Conservation (phyloP, 2,329 filamentous ascomycete genomes). For the Monilinia polystroma region DNA sequence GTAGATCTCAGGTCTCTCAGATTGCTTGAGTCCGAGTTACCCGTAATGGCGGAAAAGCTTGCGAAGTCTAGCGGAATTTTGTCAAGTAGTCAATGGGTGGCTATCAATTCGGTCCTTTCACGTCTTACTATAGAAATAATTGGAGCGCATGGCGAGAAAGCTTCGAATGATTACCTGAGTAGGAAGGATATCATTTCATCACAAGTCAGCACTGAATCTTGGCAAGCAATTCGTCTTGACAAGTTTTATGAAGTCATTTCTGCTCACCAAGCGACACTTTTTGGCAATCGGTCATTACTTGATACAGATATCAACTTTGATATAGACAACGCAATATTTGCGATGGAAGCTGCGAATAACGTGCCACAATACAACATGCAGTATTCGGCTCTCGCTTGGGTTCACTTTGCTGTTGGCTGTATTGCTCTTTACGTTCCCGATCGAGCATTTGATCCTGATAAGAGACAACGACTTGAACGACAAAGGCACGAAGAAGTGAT, state of each 20-base stretch:
- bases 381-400: constrained; percentile 63
- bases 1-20: constrained; percentile 60
- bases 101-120: constrained; percentile 41
- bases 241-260: neutral
- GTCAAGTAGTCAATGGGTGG: constrained; percentile 51
- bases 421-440: constrained; percentile 83
- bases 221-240: neutral
- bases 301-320: constrained; percentile 37
- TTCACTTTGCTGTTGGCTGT: constrained; percentile 71
- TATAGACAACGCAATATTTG: constrained; percentile 41
- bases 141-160: constrained; percentile 30
- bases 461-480: constrained; percentile 64
- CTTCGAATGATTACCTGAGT: neutral
- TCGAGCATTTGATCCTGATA: constrained; percentile 77
- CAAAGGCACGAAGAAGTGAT: constrained; percentile 57
- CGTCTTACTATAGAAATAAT: constrained; percentile 32
- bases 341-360: constrained; percentile 38
- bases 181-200: neutral
- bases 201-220: neutral
- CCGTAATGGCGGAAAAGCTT: constrained; percentile 54
- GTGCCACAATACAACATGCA: constrained; percentile 35
- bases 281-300: constrained; percentile 24
- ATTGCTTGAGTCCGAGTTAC: constrained; percentile 64
- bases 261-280: neutral
- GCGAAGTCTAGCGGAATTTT: constrained; percentile 28